Percentiles rank a stretch among this genome's conserved stretches.
Evolutionary conservation across 176 grass and related monocot species (phyloP).

Genomic region (Cenchrus fungigraminus): DNA sequence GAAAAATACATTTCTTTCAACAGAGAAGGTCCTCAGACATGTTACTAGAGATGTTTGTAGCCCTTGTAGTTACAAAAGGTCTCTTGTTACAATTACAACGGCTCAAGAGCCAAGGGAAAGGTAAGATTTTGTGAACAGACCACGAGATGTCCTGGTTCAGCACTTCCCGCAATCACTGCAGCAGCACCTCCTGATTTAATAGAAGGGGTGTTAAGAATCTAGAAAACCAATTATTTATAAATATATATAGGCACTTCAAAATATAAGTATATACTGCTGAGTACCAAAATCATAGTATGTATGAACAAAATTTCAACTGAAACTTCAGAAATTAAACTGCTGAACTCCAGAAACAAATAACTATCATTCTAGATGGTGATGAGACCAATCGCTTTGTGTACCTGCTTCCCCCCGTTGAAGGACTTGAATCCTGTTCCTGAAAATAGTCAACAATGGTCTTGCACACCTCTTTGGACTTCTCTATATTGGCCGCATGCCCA

Average conservation of each 20-base stretch:
- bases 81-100: not conserved
- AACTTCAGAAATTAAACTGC: not conserved
- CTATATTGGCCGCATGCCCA: conserved; percentile 87
- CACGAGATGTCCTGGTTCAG: not conserved
- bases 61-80: not conserved
- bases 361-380: not conserved
- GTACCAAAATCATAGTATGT: not conserved
- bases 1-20: not conserved
- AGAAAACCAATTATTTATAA: not conserved
- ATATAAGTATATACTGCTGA: not conserved
- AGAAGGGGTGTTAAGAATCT: not conserved
- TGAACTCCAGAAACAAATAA: not conserved
- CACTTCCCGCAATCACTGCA: conserved; percentile 7
- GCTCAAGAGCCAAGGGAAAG: not conserved
- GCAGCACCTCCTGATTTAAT: conserved; percentile 22
- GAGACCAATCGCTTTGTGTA: not conserved
- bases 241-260: not conserved
- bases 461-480: conserved; percentile 71
- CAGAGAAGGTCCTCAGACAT: conserved; percentile 6
- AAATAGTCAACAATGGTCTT: conserved; percentile 57
- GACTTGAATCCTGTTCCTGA: not conserved
- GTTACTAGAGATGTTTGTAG: not conserved
- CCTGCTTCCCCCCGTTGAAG: conserved; percentile 1
- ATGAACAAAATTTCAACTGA: not conserved
- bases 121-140: not conserved